Evolutionary conservation across 176 grass and related monocot species (phyloP).

Genomic region (Oryza brachyantha): DNA sequence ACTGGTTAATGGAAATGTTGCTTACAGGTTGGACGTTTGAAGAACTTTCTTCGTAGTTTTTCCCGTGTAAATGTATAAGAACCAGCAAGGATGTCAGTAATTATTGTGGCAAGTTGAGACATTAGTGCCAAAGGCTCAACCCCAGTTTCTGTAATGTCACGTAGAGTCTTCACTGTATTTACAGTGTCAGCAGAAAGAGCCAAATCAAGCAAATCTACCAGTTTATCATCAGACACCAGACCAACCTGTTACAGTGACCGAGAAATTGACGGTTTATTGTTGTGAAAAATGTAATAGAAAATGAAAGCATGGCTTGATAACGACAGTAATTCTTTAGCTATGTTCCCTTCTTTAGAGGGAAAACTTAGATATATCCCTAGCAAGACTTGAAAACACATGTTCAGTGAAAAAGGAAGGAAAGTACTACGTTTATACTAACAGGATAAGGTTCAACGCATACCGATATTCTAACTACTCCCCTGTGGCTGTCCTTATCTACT

Average conservation of each 20-base stretch:
- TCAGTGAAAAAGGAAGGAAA: slow-evolving; percentile 26
- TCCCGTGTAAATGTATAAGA: slow-evolving; percentile 68
- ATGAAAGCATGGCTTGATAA: neutral
- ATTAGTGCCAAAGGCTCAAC: slow-evolving; percentile 88
- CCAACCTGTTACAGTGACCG: slow-evolving; percentile 62
- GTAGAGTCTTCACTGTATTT: slow-evolving; percentile 74
- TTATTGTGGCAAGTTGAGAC: slow-evolving; percentile 93
- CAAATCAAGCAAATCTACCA: slow-evolving; percentile 88
- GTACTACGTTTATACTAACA: neutral
- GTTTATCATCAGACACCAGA: slow-evolving; percentile 80
- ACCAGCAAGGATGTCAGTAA: slow-evolving; percentile 94
- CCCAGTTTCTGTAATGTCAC: slow-evolving; percentile 83
- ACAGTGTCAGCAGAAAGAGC: slow-evolving; percentile 79
- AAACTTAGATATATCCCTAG: neutral
- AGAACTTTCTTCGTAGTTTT: slow-evolving; percentile 64
- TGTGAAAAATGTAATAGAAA: neutral
- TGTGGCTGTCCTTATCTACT: neutral
- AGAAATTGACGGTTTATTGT: slow-evolving; percentile 2
- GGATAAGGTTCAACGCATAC: neutral
- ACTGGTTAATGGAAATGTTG: neutral
- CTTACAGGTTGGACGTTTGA: slow-evolving; percentile 62
- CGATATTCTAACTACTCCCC: neutral
- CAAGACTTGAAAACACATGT: slow-evolving; percentile 1
- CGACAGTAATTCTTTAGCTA: neutral
- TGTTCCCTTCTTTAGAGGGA: neutral